Evolutionary conservation across 1,284 basidiomycete species (phyloP).

Genomic region (Cystobasidiaceae sp.): DNA sequence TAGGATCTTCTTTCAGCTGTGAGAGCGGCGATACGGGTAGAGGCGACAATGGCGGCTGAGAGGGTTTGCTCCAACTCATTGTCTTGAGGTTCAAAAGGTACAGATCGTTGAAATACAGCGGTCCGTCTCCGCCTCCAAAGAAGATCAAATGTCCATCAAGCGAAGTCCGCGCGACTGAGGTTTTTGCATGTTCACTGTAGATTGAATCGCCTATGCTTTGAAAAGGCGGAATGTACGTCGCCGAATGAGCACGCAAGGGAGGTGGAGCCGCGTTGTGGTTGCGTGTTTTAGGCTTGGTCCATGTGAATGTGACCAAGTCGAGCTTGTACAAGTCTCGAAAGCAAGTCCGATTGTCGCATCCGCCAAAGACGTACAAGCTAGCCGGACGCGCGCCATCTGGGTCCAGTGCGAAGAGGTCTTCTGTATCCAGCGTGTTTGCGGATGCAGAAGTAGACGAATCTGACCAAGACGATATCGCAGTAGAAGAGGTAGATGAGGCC

Average conservation of each 20-base stretch:
- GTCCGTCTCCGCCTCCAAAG: conserved; percentile 41
- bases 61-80: conserved; percentile 16
- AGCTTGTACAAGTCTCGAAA: conserved; percentile 40
- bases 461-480: no score
- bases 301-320: conserved; percentile 32
- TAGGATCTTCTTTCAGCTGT: no score
- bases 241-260: conserved; percentile 29
- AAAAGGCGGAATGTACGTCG: conserved; percentile 26
- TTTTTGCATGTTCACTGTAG: conserved; percentile 5
- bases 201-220: neutral
- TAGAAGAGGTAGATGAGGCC: no score
- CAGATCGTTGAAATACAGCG: conserved; percentile 38
- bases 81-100: conserved; percentile 37
- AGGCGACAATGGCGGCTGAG: neutral
- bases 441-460: no score
- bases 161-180: neutral
- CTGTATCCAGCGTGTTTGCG: no score
- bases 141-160: conserved; percentile 34
- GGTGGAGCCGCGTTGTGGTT: conserved; percentile 22
- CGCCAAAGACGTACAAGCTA: conserved; percentile 35
- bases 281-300: conserved; percentile 20
- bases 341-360: conserved; percentile 36
- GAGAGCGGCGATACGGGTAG: neutral
- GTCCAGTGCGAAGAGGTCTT: neutral
- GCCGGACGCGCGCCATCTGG: neutral